A percentile compares a stretch with the other conserved stretches of the same genome.
phyloP scores from a whole-genome alignment of 306 rosid genomes.

The Sophora flavescens region DNA sequence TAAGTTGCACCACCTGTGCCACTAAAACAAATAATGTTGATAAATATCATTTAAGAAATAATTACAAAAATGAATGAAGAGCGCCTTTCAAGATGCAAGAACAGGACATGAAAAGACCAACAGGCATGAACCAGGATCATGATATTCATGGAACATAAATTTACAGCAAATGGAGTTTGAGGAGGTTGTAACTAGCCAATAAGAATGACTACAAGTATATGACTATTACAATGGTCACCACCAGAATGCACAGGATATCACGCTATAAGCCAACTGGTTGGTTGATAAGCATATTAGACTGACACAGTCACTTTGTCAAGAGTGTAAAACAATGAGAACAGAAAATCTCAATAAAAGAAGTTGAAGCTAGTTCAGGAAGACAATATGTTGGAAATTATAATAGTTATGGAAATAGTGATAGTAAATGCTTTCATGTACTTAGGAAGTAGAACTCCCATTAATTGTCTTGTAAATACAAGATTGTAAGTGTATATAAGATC shows the following conservation, averaged over 20 bases:
- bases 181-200: slow-evolving; percentile 30
- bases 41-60: slow-evolving; percentile 51
- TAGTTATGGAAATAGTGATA: no score
- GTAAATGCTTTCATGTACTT: no score
- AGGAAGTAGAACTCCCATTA: no score
- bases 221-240: slow-evolving; percentile 11
- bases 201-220: neutral
- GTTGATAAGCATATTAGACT: neutral
- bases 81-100: slow-evolving; percentile 9
- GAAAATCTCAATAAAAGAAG: neutral
- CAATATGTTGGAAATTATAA: neutral
- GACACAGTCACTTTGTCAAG: neutral
- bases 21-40: slow-evolving; percentile 63
- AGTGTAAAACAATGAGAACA: neutral
- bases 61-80: slow-evolving; percentile 31
- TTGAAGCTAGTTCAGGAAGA: slow-evolving; percentile 18
- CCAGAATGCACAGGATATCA: neutral
- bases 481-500: no score
- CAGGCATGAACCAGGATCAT: neutral
- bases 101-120: neutral
- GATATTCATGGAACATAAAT: slow-evolving; percentile 24
- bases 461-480: no score
- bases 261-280: neutral
- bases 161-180: slow-evolving; percentile 15
- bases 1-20: slow-evolving; percentile 94